phyloP scores from a whole-genome alignment of 768 basidiomycete species.

The Tricholoma flavovirens region DNA sequence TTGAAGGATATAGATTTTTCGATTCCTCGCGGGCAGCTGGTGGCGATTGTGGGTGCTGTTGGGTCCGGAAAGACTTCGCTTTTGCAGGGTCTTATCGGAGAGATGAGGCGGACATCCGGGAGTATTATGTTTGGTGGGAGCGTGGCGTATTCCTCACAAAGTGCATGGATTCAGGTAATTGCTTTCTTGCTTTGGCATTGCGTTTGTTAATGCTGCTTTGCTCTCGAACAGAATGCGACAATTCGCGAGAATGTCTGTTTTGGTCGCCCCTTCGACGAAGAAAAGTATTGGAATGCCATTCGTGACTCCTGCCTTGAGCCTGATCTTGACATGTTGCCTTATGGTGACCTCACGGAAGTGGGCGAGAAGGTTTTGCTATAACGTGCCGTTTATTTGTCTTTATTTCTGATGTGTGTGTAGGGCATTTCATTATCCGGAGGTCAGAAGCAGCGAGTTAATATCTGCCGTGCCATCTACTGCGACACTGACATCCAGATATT shows the following conservation, averaged over 20 bases:
- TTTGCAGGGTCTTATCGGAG: constrained; percentile 71
- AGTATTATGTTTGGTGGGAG: constrained; percentile 67
- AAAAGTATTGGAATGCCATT: constrained; percentile 77
- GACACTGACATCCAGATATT: constrained; percentile 84
- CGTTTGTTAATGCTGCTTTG: neutral
- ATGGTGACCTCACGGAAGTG: constrained; percentile 81
- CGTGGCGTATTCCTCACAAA: constrained; percentile 81
- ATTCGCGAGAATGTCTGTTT: constrained; percentile 89
- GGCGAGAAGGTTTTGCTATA: constrained; percentile 51
- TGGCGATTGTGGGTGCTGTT: constrained; percentile 82
- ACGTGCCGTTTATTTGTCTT: neutral
- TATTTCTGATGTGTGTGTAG: constrained; percentile 18
- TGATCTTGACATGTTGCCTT: constrained; percentile 70
- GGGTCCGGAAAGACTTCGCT: constrained; percentile 68
- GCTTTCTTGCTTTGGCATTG: neutral
- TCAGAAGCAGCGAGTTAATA: constrained; percentile 72
- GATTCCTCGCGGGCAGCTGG: constrained; percentile 71
- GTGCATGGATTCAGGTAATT: constrained; percentile 80
- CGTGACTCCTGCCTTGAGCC: constrained; percentile 72
- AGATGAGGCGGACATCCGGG: constrained; percentile 73
- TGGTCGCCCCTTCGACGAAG: constrained; percentile 75
- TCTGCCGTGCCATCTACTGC: constrained; percentile 84
- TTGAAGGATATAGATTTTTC: constrained; percentile 57
- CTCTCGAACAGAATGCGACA: constrained; percentile 57
- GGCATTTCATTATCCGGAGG: constrained; percentile 89